Evolutionary conservation across 306 rosid genomes (phyloP).

Genomic region (Pyrus bretschneideri): DNA sequence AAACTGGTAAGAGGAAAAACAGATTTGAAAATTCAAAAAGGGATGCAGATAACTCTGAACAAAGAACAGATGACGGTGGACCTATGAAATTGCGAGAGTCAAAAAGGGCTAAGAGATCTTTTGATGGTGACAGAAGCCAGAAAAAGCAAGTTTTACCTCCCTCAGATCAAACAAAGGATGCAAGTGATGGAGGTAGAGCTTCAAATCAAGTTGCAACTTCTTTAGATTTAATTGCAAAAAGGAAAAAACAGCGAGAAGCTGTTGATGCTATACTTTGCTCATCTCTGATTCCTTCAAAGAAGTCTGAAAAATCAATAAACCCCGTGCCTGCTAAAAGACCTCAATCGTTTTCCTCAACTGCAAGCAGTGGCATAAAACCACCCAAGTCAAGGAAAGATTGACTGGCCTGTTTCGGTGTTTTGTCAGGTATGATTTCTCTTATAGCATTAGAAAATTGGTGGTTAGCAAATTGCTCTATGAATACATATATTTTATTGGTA

Average conservation of each 20-base stretch:
- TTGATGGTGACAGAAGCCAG: slow-evolving; percentile 29
- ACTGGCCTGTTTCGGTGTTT: slow-evolving; percentile 7
- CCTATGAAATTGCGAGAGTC: slow-evolving; percentile 24
- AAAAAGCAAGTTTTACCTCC: slow-evolving; percentile 30
- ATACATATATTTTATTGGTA: neutral
- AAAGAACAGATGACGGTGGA: slow-evolving; percentile 25
- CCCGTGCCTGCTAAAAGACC: slow-evolving; percentile 37
- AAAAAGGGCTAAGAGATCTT: slow-evolving; percentile 25
- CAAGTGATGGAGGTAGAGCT: slow-evolving; percentile 29
- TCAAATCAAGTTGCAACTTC: slow-evolving; percentile 31
- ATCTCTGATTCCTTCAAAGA: slow-evolving; percentile 71
- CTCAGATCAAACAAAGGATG: slow-evolving; percentile 28
- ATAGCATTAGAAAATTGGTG: neutral
- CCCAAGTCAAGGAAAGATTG: slow-evolving; percentile 57
- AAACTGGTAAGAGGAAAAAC: slow-evolving; percentile 34
- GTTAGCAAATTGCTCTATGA: no score
- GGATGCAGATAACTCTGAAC: slow-evolving; percentile 24
- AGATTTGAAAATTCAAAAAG: slow-evolving; percentile 31
- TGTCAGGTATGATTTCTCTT: slow-evolving; percentile 18
- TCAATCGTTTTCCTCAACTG: slow-evolving; percentile 39
- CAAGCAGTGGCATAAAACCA: slow-evolving; percentile 36
- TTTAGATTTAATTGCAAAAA: slow-evolving; percentile 55
- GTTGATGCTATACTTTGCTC: slow-evolving; percentile 85
- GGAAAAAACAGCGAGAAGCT: slow-evolving; percentile 87
- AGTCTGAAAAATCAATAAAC: slow-evolving; percentile 40